Evolutionary conservation across 2,329 filamentous ascomycete species (phyloP).

Genomic region (Kalmusia sp.): DNA sequence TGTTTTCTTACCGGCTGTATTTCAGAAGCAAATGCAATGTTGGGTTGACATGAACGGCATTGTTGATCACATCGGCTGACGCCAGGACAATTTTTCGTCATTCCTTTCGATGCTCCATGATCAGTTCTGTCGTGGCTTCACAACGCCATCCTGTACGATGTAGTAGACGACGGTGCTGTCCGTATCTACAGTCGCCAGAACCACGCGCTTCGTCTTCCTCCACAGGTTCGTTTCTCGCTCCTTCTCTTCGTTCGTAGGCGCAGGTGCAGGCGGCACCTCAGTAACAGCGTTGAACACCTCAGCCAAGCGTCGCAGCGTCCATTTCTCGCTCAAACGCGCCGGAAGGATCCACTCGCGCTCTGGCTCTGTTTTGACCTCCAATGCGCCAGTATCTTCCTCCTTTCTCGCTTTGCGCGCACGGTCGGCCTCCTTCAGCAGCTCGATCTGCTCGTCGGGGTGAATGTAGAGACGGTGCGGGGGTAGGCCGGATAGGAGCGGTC

Average conservation of each 20-base stretch:
- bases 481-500: constrained; percentile 74
- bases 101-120: constrained; percentile 9
- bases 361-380: constrained; percentile 51
- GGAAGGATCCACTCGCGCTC: constrained; percentile 78
- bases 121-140: constrained; percentile 84
- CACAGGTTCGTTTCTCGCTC: constrained; percentile 43
- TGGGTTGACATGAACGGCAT: no score
- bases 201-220: constrained; percentile 67
- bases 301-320: constrained; percentile 71
- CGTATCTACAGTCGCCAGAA: constrained; percentile 78
- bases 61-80: no score
- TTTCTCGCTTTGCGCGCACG: constrained; percentile 50
- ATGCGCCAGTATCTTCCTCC: constrained; percentile 45
- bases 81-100: no score
- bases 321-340: constrained; percentile 74
- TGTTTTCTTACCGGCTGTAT: neutral
- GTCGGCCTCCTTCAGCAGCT: constrained; percentile 67
- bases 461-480: constrained; percentile 77
- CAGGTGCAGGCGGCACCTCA: constrained; percentile 50
- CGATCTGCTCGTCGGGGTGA: constrained; percentile 83
- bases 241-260: constrained; percentile 18
- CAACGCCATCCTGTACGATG: constrained; percentile 83
- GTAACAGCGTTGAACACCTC: constrained; percentile 69
- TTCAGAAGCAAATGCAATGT: neutral
- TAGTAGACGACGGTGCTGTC: constrained; percentile 88